A percentile compares a stretch with the other conserved stretches of the same genome.
Conservation (phyloP, 805 yeast species). For the Zygosaccharomyces lentus region DNA sequence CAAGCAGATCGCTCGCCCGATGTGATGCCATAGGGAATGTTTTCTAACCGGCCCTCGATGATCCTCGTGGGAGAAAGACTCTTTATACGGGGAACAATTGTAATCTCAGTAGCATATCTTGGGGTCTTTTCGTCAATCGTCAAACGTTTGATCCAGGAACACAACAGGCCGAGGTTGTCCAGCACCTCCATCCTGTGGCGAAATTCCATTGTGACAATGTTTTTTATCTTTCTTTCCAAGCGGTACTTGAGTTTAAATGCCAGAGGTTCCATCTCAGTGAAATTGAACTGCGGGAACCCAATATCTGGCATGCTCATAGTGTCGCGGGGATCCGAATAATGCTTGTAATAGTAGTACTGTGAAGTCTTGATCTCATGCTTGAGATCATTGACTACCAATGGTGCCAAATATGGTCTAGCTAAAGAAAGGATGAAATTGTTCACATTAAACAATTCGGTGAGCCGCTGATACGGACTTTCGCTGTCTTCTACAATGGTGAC, state of each 20-base stretch:
- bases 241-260: slow-evolving; percentile 36
- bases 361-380: slow-evolving; percentile 55
- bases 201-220: slow-evolving; percentile 67
- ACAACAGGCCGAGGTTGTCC: slow-evolving; percentile 71
- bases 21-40: slow-evolving; percentile 81
- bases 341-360: slow-evolving; percentile 37
- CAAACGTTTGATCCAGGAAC: slow-evolving; percentile 64
- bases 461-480: slow-evolving; percentile 75
- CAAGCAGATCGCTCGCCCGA: slow-evolving; percentile 92
- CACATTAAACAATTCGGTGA: slow-evolving; percentile 90
- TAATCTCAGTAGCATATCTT: slow-evolving; percentile 72
- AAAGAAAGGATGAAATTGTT: slow-evolving; percentile 88
- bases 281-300: slow-evolving; percentile 29
- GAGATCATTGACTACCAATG: slow-evolving; percentile 76
- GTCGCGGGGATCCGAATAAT: slow-evolving; percentile 36
- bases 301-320: slow-evolving; percentile 19
- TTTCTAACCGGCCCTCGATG: slow-evolving; percentile 72
- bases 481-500: slow-evolving; percentile 39
- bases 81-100: slow-evolving; percentile 82
- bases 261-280: slow-evolving; percentile 35
- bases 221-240: slow-evolving; percentile 42
- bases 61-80: slow-evolving; percentile 70
- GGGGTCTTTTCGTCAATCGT: slow-evolving; percentile 88
- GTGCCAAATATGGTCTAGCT: slow-evolving; percentile 92
- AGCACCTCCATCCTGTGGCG: slow-evolving; percentile 79